Percentiles rank a stretch among this genome's conserved stretches.
These are phyloP conservation scores for Evernia prunastri DNA, from an alignment of 495 filamentous ascomycete genomes.

Conservation along the genomic window DNA sequence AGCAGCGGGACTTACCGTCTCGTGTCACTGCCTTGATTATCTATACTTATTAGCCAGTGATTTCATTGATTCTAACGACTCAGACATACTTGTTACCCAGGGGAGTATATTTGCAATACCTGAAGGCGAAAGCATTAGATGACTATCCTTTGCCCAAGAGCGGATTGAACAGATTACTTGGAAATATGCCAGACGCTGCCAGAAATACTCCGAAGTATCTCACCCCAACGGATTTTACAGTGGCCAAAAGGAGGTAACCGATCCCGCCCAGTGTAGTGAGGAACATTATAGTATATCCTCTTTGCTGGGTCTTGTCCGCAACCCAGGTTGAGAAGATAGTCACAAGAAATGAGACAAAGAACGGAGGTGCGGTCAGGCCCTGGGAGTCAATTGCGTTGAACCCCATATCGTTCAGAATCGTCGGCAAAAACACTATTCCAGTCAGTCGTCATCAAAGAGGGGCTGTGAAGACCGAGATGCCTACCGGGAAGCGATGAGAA, in stretches of 20 bases:
- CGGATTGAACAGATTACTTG: slow-evolving; percentile 1
- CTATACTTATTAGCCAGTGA: background rate
- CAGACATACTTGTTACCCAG: slow-evolving; percentile 57
- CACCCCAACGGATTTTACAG: slow-evolving; percentile 47
- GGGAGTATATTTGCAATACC: slow-evolving; percentile 68
- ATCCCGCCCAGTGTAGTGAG: slow-evolving; percentile 58
- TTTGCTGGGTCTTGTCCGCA: slow-evolving; percentile 66
- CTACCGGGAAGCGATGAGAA: slow-evolving; percentile 68
- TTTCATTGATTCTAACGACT: background rate
- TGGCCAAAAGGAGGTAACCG: slow-evolving; percentile 69
- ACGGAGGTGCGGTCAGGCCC: slow-evolving; percentile 75
- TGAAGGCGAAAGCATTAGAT: background rate
- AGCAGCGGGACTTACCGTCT: slow-evolving; percentile 7
- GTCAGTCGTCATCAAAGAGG: background rate
- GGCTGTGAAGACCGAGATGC: background rate
- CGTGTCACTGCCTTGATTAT: slow-evolving; percentile 16
- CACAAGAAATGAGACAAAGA: slow-evolving; percentile 66
- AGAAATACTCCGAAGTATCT: slow-evolving; percentile 66
- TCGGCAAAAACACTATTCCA: slow-evolving; percentile 63
- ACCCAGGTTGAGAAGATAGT: slow-evolving; percentile 62
- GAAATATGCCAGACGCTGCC: slow-evolving; percentile 51
- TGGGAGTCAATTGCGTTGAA: slow-evolving; percentile 67
- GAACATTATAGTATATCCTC: slow-evolving; percentile 58
- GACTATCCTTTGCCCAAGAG: too few relatives aligned
- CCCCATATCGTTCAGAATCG: slow-evolving; percentile 73